Base-by-base conservation (phyloP, 805 yeast species). In the Lipomyces anomalus region DNA sequence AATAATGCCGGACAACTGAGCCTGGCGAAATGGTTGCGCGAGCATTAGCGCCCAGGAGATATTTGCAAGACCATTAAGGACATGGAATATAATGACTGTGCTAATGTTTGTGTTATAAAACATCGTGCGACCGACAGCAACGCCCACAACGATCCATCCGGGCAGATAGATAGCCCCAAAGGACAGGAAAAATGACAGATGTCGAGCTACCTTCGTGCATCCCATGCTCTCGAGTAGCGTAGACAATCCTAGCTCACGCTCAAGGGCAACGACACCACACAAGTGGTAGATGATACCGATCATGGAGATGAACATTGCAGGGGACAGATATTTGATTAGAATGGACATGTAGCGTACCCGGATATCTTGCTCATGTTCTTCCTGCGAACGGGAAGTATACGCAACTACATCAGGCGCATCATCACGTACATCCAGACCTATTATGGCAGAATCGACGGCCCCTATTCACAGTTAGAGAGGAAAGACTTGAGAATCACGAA, bases 281-380 rank as follows among this genome's bases (percentile, higher is more conserved):
- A 64, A 46, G 20, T 64, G 68, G 44, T 64, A 64, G 16, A 64
- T 51, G 13, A 62, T 65, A 26, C 68, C 68, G 40, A 64, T 55
- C 61, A 64, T 58, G 22, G 60, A 51, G 2, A 64, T 52, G 39
- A 62, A 61, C 33, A 64, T 35, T 1, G 65, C 68, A 3, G 67
- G 64, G 7, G 65, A 59, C 2, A 63, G 47, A 49, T 61, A 61
- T 38, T 58, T 55, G 43, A 42, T 46, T 17, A 63, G 44, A 9
- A 57, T 45, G 16, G 56, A 53, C 55, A 61, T 53, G 42, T 52
- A 64, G 35, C 52, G 44, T n/a, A 42, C 44, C 32, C 62, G 55
- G 24, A 55, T 50, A 22, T 53, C 48, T 36, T 22, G 57, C 34
- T 21, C 48, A 43, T 42, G 57, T 50, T 40, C 35, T 42, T 32